A percentile compares a stretch with the other conserved stretches of the same genome.
Conservation (phyloP, 2,329 filamentous ascomycete species). For the Colletotrichum godetiae region DNA sequence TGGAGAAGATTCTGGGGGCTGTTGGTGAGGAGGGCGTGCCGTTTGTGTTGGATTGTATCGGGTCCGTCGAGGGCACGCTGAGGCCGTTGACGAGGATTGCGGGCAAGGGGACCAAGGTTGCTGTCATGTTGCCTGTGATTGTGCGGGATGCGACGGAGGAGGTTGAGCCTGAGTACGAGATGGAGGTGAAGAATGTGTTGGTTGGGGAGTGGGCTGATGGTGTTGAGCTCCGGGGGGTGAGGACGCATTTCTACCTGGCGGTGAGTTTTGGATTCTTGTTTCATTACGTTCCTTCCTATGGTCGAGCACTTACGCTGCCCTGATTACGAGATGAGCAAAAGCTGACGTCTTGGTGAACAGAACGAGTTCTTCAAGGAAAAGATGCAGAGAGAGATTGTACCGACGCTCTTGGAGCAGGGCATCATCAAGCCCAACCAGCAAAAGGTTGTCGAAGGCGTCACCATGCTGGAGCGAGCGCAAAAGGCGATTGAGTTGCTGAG, state of each 20-base stretch:
- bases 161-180: slow-evolving; percentile 62
- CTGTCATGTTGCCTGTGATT: slow-evolving; percentile 70
- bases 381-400: slow-evolving; percentile 66
- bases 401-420: slow-evolving; percentile 54
- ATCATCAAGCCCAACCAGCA: slow-evolving; percentile 54
- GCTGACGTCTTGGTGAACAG: slow-evolving; percentile 43
- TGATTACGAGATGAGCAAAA: not conserved
- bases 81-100: slow-evolving; percentile 63
- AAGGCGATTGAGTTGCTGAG: slow-evolving; percentile 50
- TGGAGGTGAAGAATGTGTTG: slow-evolving; percentile 55
- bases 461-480: slow-evolving; percentile 51
- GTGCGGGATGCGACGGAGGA: slow-evolving; percentile 60
- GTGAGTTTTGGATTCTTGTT: slow-evolving; percentile 46
- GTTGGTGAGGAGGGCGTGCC: slow-evolving; percentile 47
- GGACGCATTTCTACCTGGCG: slow-evolving; percentile 64
- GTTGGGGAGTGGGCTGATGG: slow-evolving; percentile 60
- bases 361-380: slow-evolving; percentile 67
- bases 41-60: slow-evolving; percentile 67
- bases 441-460: slow-evolving; percentile 53
- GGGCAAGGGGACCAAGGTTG: slow-evolving; percentile 60
- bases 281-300: too few relatives aligned
- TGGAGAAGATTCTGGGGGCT: slow-evolving; percentile 47
- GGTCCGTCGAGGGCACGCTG: slow-evolving; percentile 58
- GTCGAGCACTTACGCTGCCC: not conserved
- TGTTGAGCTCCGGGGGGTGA: slow-evolving; percentile 64